Percentiles rank a stretch among this genome's conserved stretches.
phyloP scores from a whole-genome alignment of 306 rosid genomes.

The Trifolium pratense region DNA sequence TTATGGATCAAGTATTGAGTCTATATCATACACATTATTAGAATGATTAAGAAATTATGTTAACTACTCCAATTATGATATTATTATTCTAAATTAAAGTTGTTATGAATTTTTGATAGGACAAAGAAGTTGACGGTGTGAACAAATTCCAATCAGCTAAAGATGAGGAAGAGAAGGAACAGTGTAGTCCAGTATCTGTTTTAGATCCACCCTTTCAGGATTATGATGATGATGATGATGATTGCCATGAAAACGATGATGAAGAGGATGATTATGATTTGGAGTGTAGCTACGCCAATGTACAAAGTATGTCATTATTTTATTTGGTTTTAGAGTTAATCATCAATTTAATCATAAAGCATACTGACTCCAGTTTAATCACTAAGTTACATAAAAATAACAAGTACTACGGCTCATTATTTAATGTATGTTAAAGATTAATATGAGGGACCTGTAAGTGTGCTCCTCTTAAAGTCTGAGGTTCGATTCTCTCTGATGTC shows the following conservation, averaged over 20 bases:
- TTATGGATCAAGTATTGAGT: constrained; percentile 44
- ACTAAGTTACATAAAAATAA: too few species aligned
- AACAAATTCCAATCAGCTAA: constrained; percentile 57
- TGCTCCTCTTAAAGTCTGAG: too few species aligned
- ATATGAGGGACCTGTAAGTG: too few species aligned
- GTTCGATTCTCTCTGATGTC: too few species aligned
- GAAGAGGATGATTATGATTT: constrained; percentile 60
- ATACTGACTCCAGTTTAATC: too few species aligned
- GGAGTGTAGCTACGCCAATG: constrained; percentile 85
- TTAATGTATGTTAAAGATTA: too few species aligned
- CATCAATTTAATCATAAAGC: too few species aligned
- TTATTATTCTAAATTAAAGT: constrained; percentile 37
- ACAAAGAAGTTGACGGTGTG: constrained; percentile 49
- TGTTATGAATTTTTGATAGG: constrained; percentile 50
- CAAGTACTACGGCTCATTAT: too few species aligned
- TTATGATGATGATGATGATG: constrained; percentile 65
- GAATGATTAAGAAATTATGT: constrained; percentile 32
- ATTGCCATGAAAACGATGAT: constrained; percentile 52
- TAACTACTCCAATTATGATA: constrained; percentile 40
- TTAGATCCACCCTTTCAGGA: constrained; percentile 92
- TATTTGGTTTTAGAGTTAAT: too few species aligned
- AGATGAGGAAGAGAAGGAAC: constrained; percentile 88
- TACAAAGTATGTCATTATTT: constrained; percentile 73
- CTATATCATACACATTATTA: constrained; percentile 38
- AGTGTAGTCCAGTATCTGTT: constrained; percentile 88